A percentile compares a stretch with the other conserved stretches of the same genome.
phyloP scores from a whole-genome alignment of 768 basidiomycete genomes.

The Pluteus cervinus region DNA sequence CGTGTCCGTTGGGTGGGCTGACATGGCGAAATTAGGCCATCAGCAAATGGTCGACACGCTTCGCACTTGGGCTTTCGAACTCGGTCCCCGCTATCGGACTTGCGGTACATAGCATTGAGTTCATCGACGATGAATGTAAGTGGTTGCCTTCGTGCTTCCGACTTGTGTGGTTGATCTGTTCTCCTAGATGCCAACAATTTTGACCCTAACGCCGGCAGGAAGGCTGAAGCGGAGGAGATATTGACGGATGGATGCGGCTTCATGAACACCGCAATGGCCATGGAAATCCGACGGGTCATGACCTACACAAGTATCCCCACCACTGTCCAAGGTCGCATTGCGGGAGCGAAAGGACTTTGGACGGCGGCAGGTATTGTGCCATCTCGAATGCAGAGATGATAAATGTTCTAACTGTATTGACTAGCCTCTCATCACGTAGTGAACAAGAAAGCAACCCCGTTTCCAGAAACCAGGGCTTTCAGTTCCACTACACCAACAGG shows the following conservation, averaged over 20 bases:
- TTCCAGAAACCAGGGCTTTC: too few species aligned
- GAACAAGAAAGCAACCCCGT: too few species aligned
- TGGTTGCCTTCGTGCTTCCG: background rate
- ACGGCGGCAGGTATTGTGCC: too few species aligned
- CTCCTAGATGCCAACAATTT: conserved; percentile 31
- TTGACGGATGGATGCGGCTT: conserved; percentile 76
- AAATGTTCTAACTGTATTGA: too few species aligned
- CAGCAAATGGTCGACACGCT: conserved; percentile 62
- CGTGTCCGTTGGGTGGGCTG: too few species aligned
- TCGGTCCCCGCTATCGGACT: conserved; percentile 57
- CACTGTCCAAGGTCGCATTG: conserved; percentile 55
- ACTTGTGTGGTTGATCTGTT: background rate
- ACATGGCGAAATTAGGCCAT: conserved; percentile 49
- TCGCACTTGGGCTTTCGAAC: conserved; percentile 60
- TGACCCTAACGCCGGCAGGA: conserved; percentile 18
- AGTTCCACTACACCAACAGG: too few species aligned
- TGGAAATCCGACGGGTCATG: conserved; percentile 30
- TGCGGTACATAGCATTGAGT: conserved; percentile 37
- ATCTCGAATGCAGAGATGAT: too few species aligned
- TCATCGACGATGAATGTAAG: conserved; percentile 49
- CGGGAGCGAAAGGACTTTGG: conserved; percentile 58
- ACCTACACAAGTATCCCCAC: conserved; percentile 35
- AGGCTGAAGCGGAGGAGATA: conserved; percentile 48
- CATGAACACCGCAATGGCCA: conserved; percentile 52
- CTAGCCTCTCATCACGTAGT: too few species aligned